Percentiles rank a stretch among this genome's conserved stretches.
phyloP scores from a whole-genome alignment of 805 yeast genomes.

The Wickerhamomyces mucosus region DNA sequence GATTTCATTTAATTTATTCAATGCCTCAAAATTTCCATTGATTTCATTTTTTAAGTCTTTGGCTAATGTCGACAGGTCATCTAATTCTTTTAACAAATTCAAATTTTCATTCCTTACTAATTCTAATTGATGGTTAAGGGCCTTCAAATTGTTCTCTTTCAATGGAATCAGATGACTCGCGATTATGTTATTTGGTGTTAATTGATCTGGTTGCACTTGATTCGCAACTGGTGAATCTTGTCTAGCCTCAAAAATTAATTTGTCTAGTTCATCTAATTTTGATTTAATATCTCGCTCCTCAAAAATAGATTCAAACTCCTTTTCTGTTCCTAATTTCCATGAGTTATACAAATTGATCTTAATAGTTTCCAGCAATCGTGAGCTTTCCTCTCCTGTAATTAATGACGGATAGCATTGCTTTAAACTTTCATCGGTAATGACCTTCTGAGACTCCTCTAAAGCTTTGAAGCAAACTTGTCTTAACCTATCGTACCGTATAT shows the following conservation, averaged over 20 bases:
- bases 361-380: neutral
- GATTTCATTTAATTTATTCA: too few species aligned
- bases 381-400: neutral
- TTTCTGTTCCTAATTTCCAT: neutral
- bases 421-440: neutral
- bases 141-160: neutral
- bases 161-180: neutral
- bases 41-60: neutral
- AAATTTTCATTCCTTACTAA: neutral
- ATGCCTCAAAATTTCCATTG: neutral
- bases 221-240: neutral
- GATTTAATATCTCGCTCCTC: neutral
- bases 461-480: neutral
- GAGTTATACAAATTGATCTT: neutral
- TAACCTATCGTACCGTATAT: neutral
- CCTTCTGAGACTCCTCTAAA: neutral
- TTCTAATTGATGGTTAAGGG: neutral
- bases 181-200: neutral
- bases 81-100: neutral
- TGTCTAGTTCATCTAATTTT: neutral
- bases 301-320: neutral
- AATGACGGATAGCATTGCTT: neutral
- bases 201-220: neutral
- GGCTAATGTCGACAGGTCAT: neutral
- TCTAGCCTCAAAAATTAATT: constrained; percentile 7